A percentile compares a stretch with the other conserved stretches of the same genome.
Conservation (phyloP, 1,139 yeast species). For the Hemisphaericaspora xylofermentans region DNA sequence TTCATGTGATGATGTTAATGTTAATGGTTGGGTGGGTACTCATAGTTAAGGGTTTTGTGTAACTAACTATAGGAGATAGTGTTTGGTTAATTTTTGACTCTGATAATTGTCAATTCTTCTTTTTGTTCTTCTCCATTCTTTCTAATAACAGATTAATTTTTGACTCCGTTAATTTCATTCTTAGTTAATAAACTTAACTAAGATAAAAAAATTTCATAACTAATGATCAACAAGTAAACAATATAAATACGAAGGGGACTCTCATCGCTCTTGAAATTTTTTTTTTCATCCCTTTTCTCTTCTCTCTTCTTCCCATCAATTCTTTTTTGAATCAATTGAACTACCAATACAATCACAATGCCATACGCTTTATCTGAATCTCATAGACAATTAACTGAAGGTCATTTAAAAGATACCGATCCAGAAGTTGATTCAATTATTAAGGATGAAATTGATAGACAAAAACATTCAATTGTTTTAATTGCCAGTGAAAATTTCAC, state of each 20-base stretch:
- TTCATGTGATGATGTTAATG: too few relatives aligned
- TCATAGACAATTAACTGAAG: conserved; percentile 66
- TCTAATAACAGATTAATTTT: too few relatives aligned
- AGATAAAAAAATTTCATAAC: too few relatives aligned
- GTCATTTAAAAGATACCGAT: conserved; percentile 70
- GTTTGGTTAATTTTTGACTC: too few relatives aligned
- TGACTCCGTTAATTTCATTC: too few relatives aligned
- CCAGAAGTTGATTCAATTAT: conserved; percentile 83
- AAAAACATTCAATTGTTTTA: conserved; percentile 83
- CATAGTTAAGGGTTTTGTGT: too few relatives aligned
- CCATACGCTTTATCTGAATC: conserved; percentile 65
- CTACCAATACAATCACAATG: conserved; percentile 20
- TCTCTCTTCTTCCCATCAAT: not conserved
- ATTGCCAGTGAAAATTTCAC: conserved; percentile 96
- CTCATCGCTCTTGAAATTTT: not conserved
- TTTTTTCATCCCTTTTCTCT: not conserved
- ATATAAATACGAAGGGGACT: not conserved
- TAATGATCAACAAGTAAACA: too few relatives aligned
- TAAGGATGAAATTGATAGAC: conserved; percentile 86
- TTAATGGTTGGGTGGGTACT: too few relatives aligned
- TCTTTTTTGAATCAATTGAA: conserved; percentile 1
- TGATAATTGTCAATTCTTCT: too few relatives aligned
- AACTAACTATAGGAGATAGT: too few relatives aligned
- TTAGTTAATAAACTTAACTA: too few relatives aligned
- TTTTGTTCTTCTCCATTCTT: too few relatives aligned